These are phyloP conservation scores for Drosera capensis DNA, from an alignment of 148 eudicot genomes.

Conservation along the genomic window DNA sequence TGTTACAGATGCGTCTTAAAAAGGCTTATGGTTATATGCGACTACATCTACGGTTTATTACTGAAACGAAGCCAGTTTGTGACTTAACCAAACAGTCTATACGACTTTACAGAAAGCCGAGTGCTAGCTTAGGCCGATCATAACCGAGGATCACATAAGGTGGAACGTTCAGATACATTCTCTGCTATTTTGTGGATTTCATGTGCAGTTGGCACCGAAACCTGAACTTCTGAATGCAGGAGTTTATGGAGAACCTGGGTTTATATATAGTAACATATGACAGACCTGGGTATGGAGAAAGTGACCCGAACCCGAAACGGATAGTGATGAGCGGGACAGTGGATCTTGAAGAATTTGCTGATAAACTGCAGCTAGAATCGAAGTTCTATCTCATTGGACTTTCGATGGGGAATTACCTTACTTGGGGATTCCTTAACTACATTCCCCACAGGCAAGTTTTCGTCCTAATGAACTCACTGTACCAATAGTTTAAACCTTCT, in stretches of 20 bases:
- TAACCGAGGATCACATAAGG: too few species aligned
- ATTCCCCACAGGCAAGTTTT: slow-evolving; percentile 51
- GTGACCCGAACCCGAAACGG: slow-evolving; percentile 51
- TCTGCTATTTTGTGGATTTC: too few species aligned
- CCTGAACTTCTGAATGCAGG: slow-evolving; percentile 27
- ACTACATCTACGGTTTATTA: too few species aligned
- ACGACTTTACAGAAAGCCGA: too few species aligned
- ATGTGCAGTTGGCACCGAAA: background rate
- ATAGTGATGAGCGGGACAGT: slow-evolving; percentile 40
- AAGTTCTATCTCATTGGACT: slow-evolving; percentile 48
- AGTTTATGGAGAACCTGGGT: slow-evolving; percentile 26
- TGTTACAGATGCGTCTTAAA: too few species aligned
- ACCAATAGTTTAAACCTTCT: too few species aligned
- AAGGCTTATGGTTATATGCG: too few species aligned
- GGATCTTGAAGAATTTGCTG: slow-evolving; percentile 56
- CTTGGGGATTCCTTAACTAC: slow-evolving; percentile 43
- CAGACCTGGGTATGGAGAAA: slow-evolving; percentile 62
- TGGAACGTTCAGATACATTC: background rate
- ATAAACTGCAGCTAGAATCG: slow-evolving; percentile 38
- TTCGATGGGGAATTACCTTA: slow-evolving; percentile 44
- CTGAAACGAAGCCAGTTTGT: too few species aligned
- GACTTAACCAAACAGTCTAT: too few species aligned
- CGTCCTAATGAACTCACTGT: too few species aligned
- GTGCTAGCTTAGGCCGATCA: too few species aligned
- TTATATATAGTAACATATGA: slow-evolving; percentile 44